Evolutionary conservation across 805 yeast genomes (phyloP), one percentile per base, ranked within the genome.

Genomic region (Priceomyces medius): DNA sequence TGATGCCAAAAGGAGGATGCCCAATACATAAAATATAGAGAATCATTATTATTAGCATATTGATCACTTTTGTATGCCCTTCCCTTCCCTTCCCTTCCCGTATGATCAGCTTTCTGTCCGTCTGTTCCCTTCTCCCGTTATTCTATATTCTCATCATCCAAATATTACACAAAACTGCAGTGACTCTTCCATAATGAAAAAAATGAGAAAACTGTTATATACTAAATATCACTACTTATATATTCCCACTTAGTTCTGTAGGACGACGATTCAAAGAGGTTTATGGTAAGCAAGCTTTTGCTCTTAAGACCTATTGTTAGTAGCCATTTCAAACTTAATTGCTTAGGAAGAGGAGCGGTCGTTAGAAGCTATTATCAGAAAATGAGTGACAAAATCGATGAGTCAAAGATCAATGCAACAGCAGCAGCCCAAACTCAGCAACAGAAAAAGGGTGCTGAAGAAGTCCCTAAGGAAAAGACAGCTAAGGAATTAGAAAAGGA

Each of bases 401-500:
- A 24, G 29, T 31, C 34, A 17, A 45, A 31, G 17, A 50, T 52
- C 53, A 49, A 50, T 47, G 49, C 44, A 35, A 34, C 36, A 19
- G 41, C 34, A 14, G 35, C 43, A n/a, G 38, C 45, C 14, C 23
- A 20, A n/a, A 40, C 41, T 19, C 43, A 31, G 7, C 38, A 42
- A 17, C 43, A 31, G 7, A 36, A 42, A 17, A 21, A 39, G n/a
- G 44, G 32, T 19, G 48, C 35, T 20, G 59, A 44, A 14, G 54
- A 49, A 26, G 53, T 52, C 19, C 55, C 58, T 24, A 74, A 72
- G 54, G 79, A 72, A 31, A 85, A 85, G 67, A 81, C 88, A 31
- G 84, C 83, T 47, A 86, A 86, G 61, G 88, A 86, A 67, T 73
- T 87, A 40, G 95, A 88, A 63, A 88, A 86, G 58, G 96, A 88